Conservation (phyloP, 768 basidiomycete species). For the Tephrocybe sp. region DNA sequence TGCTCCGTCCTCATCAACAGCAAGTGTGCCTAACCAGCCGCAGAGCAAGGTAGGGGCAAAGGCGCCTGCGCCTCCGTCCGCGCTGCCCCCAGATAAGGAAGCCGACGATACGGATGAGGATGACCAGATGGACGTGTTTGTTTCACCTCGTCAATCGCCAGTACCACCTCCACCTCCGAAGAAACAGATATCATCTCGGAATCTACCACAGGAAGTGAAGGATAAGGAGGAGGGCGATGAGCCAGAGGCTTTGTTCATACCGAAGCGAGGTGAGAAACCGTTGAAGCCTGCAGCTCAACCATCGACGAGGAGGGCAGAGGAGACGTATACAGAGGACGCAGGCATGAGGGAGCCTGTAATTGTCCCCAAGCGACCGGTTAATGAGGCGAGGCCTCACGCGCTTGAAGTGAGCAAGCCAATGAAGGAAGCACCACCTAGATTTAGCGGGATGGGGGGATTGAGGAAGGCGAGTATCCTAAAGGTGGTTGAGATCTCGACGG, state of each 20-base stretch:
- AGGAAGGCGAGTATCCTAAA: slow-evolving; percentile 20
- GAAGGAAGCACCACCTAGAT: neutral
- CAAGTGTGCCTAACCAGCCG: neutral
- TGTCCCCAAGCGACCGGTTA: neutral
- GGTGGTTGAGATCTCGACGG: slow-evolving; percentile 42
- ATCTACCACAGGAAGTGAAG: too few species aligned
- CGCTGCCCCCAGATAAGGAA: neutral
- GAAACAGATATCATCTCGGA: too few species aligned
- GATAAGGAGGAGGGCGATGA: neutral
- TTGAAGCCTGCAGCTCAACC: neutral
- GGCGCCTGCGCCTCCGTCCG: neutral
- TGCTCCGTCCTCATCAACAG: neutral
- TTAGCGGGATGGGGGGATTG: slow-evolving; percentile 8
- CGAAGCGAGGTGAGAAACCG: slow-evolving; percentile 11
- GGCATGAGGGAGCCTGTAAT: slow-evolving; percentile 1
- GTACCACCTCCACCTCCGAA: neutral
- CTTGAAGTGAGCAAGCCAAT: neutral
- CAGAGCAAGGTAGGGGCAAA: neutral
- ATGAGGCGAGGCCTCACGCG: neutral
- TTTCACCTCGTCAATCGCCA: neutral
- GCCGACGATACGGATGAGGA: neutral
- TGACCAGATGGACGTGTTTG: slow-evolving; percentile 8
- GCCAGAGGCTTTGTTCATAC: slow-evolving; percentile 11
- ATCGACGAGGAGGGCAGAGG: too few species aligned
- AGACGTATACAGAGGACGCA: slow-evolving; percentile 2